A percentile compares a stretch with the other conserved stretches of the same genome.
phyloP scores from a whole-genome alignment of 495 filamentous ascomycete species.

The Penicillium odoratum region DNA sequence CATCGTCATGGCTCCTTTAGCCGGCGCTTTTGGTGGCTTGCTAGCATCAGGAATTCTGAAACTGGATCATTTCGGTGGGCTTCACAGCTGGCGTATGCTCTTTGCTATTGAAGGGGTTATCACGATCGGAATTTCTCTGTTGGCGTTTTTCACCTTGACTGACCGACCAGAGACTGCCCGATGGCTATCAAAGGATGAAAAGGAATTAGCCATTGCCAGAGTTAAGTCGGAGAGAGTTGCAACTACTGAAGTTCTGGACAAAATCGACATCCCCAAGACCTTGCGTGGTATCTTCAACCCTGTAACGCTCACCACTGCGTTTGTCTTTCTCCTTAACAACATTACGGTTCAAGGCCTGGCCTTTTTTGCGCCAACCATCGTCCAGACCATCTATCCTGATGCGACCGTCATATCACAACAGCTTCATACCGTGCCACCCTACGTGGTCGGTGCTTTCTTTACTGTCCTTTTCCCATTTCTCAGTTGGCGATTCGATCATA shows the following conservation, averaged over 20 bases:
- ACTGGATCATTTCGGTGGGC: slow-evolving; percentile 42
- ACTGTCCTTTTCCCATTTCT: slow-evolving; percentile 61
- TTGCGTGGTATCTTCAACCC: slow-evolving; percentile 52
- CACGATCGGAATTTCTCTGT: slow-evolving; percentile 56
- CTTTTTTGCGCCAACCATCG: slow-evolving; percentile 73
- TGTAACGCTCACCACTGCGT: slow-evolving; percentile 44
- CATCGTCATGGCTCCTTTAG: slow-evolving; percentile 62
- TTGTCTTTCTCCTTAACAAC: slow-evolving; percentile 56
- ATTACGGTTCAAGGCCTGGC: slow-evolving; percentile 59
- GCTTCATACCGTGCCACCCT: slow-evolving; percentile 71
- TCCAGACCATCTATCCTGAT: slow-evolving; percentile 59
- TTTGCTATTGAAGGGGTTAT: slow-evolving; percentile 78
- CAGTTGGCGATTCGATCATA: slow-evolving; percentile 58
- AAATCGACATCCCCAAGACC: slow-evolving; percentile 44
- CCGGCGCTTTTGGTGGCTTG: slow-evolving; percentile 70
- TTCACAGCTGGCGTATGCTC: slow-evolving; percentile 66
- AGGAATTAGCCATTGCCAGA: slow-evolving; percentile 59
- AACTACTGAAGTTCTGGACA: slow-evolving; percentile 60
- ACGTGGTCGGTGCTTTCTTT: slow-evolving; percentile 68
- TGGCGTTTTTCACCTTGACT: slow-evolving; percentile 62
- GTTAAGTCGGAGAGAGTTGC: slow-evolving; percentile 65
- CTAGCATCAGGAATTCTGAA: slow-evolving; percentile 59
- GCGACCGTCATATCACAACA: slow-evolving; percentile 57
- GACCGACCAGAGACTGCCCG: slow-evolving; percentile 64
- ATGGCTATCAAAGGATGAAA: slow-evolving; percentile 66